Percentiles rank a stretch among this genome's conserved stretches.
These are phyloP conservation scores for Xerophyta viscosa DNA, from an alignment of 106 monocot genomes.

Conservation along the genomic window DNA sequence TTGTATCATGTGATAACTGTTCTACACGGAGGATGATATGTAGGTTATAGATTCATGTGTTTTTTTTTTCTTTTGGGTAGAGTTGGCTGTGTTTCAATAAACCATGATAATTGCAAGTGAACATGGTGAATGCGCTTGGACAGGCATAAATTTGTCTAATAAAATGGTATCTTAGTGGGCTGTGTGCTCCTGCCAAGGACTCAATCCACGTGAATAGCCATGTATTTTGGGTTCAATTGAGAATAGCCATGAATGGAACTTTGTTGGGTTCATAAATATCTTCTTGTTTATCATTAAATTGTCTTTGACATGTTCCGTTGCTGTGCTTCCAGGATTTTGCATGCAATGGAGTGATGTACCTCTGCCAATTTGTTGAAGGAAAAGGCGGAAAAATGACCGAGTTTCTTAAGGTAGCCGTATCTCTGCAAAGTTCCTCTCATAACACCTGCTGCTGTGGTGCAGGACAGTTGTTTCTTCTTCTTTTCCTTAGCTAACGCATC, in stretches of 20 bases:
- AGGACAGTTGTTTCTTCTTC: too few species aligned
- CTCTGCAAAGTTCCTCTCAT: not conserved
- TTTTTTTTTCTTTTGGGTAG: too few species aligned
- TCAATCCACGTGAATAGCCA: not conserved
- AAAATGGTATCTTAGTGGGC: too few species aligned
- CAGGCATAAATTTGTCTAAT: too few species aligned
- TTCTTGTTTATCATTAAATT: not conserved
- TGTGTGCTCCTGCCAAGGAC: not conserved
- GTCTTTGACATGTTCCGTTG: not conserved
- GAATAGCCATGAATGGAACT: too few species aligned
- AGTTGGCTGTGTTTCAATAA: too few species aligned
- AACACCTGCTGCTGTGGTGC: not conserved
- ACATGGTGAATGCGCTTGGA: too few species aligned
- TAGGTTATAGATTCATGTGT: too few species aligned
- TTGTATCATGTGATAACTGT: too few species aligned
- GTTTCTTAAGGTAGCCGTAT: conserved; percentile 29
- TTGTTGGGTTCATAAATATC: too few species aligned
- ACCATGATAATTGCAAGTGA: too few species aligned
- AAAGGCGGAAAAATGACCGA: conserved; percentile 50
- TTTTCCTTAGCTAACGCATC: not conserved
- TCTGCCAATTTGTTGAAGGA: conserved; percentile 37
- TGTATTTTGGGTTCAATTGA: not conserved
- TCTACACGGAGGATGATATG: too few species aligned
- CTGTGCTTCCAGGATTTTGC: conserved; percentile 37
- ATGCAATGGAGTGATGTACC: conserved; percentile 46